Conservation (phyloP, 352 stramenopile species). For the Peronosclerospora sorghi region DNA sequence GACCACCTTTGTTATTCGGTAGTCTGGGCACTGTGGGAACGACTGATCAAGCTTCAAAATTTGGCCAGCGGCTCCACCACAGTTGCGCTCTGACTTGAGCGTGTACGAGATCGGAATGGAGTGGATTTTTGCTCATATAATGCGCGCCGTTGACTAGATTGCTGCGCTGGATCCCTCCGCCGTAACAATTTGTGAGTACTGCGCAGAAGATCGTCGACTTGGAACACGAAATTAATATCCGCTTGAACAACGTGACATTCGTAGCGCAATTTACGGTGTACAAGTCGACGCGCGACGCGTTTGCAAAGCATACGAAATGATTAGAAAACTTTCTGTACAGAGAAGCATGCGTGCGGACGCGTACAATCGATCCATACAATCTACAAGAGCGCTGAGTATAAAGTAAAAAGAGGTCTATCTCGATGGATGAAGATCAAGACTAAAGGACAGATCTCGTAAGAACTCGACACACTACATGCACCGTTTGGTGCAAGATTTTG, state of each 20-base stretch:
- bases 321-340: slow-evolving; percentile 63
- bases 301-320: slow-evolving; percentile 71
- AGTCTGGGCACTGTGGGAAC: too few species aligned
- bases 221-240: slow-evolving; percentile 77
- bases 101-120: slow-evolving; percentile 55
- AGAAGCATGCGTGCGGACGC: slow-evolving; percentile 76
- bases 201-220: slow-evolving; percentile 72
- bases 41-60: too few species aligned
- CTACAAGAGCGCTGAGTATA: slow-evolving; percentile 29
- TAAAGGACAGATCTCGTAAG: slow-evolving; percentile 11
- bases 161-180: slow-evolving; percentile 24
- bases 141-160: slow-evolving; percentile 63
- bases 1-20: too few species aligned
- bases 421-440: neutral
- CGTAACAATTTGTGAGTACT: slow-evolving; percentile 56
- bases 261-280: slow-evolving; percentile 60
- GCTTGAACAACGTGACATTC: slow-evolving; percentile 79
- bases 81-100: slow-evolving; percentile 64
- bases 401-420: slow-evolving; percentile 15
- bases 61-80: too few species aligned
- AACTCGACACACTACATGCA: slow-evolving; percentile 65
- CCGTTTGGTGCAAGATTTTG: slow-evolving; percentile 69
- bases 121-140: slow-evolving; percentile 52
- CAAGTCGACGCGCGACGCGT: slow-evolving; percentile 67
- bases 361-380: slow-evolving; percentile 61